Evolutionary conservation across 805 yeast species (phyloP).

Genomic region (Metschnikowia arizonensis): DNA sequence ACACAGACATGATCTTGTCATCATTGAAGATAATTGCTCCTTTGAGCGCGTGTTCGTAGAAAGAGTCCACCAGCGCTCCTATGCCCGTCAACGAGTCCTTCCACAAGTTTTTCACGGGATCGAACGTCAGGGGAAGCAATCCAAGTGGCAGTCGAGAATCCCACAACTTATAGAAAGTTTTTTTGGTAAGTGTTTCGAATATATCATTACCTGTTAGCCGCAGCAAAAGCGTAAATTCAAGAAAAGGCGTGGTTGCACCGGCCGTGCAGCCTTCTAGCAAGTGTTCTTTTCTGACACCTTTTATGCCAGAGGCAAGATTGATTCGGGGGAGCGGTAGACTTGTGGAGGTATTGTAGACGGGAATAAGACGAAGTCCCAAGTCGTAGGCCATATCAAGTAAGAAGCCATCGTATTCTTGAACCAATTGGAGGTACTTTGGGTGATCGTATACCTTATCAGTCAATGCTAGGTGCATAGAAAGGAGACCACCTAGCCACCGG

Average conservation of each 20-base stretch:
- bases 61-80: constrained; percentile 91
- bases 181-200: constrained; percentile 59
- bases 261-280: constrained; percentile 60
- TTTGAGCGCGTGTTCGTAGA: constrained; percentile 83
- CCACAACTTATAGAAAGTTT: constrained; percentile 72
- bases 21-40: constrained; percentile 64
- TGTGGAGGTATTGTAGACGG: constrained; percentile 61
- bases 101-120: constrained; percentile 55
- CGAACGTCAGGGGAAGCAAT: constrained; percentile 74
- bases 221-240: constrained; percentile 77
- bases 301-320: constrained; percentile 52
- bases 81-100: constrained; percentile 64
- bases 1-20: constrained; percentile 57
- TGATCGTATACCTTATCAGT: constrained; percentile 22
- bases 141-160: constrained; percentile 54
- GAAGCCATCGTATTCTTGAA: constrained; percentile 59
- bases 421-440: constrained; percentile 11
- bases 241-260: constrained; percentile 78
- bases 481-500: constrained; percentile 74
- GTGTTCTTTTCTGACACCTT: constrained; percentile 28
- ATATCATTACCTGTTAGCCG: constrained; percentile 67
- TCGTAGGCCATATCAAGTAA: constrained; percentile 69
- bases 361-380: constrained; percentile 64
- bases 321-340: constrained; percentile 79
- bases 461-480: constrained; percentile 64